A percentile compares a stretch with the other conserved stretches of the same genome.
Conservation (phyloP, 805 yeast species). For the Kodamaea nitidulidarum region DNA sequence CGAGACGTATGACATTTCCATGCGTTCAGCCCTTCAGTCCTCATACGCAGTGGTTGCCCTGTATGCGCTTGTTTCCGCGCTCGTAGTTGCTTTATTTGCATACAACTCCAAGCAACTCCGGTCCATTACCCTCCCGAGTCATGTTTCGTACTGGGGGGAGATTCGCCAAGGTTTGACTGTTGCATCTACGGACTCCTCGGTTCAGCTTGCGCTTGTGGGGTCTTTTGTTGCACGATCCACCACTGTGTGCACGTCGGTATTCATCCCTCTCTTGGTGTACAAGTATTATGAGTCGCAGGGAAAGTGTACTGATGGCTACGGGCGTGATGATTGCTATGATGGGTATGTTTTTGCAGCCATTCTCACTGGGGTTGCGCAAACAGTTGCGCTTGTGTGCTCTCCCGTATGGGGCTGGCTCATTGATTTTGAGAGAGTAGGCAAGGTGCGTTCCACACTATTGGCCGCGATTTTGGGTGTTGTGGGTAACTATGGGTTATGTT, state of each 20-base stretch:
- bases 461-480: slow-evolving; percentile 42
- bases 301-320: slow-evolving; percentile 32
- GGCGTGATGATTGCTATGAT: slow-evolving; percentile 48
- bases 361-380: slow-evolving; percentile 62
- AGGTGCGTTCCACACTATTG: slow-evolving; percentile 24
- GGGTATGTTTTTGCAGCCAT: slow-evolving; percentile 66
- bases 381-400: slow-evolving; percentile 53
- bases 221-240: slow-evolving; percentile 62
- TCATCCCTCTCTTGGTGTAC: slow-evolving; percentile 61
- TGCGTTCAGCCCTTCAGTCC: slow-evolving; percentile 39
- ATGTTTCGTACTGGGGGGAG: slow-evolving; percentile 1
- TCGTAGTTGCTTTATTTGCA: slow-evolving; percentile 38
- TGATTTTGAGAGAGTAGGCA: slow-evolving; percentile 37
- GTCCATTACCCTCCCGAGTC: neutral
- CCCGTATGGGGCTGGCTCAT: slow-evolving; percentile 62
- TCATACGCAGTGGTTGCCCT: slow-evolving; percentile 50
- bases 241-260: slow-evolving; percentile 54
- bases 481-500: slow-evolving; percentile 36
- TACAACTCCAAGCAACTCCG: slow-evolving; percentile 33
- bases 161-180: slow-evolving; percentile 12
- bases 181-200: slow-evolving; percentile 12
- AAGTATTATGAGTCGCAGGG: slow-evolving; percentile 51
- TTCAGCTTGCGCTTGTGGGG: slow-evolving; percentile 50
- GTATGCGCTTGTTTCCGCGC: slow-evolving; percentile 36
- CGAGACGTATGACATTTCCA: slow-evolving; percentile 24